A percentile compares a stretch with the other conserved stretches of the same genome.
Evolutionary conservation across 306 rosid genomes (phyloP).

Genomic region (Hippophae gyantsensis): DNA sequence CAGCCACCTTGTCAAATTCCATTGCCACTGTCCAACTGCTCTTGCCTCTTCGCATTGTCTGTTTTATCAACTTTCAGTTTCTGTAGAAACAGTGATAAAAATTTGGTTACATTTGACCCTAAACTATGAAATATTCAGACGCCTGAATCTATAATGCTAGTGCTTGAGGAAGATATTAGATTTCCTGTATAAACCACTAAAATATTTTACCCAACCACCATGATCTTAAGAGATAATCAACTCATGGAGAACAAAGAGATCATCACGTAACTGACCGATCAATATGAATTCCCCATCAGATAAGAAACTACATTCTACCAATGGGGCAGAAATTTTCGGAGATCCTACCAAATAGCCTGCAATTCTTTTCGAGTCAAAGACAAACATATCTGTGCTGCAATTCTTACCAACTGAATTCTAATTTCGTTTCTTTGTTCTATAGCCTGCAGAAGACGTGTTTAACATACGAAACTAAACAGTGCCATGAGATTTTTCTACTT

Average conservation of each 20-base stretch:
- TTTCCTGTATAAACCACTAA: neutral
- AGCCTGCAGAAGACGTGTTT: neutral
- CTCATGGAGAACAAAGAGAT: too few species aligned
- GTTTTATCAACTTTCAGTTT: conserved; percentile 49
- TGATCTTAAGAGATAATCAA: too few species aligned
- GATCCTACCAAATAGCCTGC: too few species aligned
- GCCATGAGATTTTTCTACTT: neutral
- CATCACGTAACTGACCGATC: too few species aligned
- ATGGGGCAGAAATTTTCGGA: too few species aligned
- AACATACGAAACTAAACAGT: neutral
- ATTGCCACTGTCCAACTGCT: conserved; percentile 6
- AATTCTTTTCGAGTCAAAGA: too few species aligned
- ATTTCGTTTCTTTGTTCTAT: too few species aligned
- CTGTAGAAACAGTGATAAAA: conserved; percentile 23
- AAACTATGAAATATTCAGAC: neutral
- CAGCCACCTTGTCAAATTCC: conserved; percentile 30
- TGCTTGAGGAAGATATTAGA: neutral
- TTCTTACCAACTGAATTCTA: too few species aligned
- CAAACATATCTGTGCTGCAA: too few species aligned
- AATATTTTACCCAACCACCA: too few species aligned
- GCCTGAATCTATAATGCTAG: neutral
- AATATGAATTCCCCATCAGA: too few species aligned
- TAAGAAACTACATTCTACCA: too few species aligned
- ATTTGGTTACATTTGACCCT: neutral
- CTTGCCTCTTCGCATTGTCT: conserved; percentile 21